phyloP scores from a whole-genome alignment of 2,329 filamentous ascomycete species.

The Dothistroma pini region DNA sequence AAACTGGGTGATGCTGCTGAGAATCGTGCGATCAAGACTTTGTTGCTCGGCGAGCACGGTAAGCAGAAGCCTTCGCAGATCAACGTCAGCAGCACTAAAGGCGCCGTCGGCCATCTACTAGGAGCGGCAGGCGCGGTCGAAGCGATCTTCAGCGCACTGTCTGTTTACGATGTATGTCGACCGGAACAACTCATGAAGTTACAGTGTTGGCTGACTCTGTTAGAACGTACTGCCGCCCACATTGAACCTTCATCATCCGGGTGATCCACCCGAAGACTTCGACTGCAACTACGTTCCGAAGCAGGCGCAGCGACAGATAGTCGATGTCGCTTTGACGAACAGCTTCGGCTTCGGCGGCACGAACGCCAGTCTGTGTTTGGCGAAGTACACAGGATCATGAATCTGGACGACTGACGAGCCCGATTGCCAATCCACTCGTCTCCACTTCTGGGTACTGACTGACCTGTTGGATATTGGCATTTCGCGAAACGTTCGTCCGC shows the following conservation, averaged over 20 bases:
- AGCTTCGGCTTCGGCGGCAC: slow-evolving; percentile 98
- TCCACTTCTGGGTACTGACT: too few relatives aligned
- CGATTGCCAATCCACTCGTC: too few relatives aligned
- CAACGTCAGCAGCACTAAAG: slow-evolving; percentile 90
- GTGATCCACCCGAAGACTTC: slow-evolving; percentile 57
- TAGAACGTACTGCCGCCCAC: slow-evolving; percentile 82
- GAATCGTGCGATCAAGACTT: slow-evolving; percentile 71
- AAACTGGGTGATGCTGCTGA: slow-evolving; percentile 82
- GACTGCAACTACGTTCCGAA: slow-evolving; percentile 83
- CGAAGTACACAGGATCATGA: slow-evolving; percentile 35
- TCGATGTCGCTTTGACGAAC: slow-evolving; percentile 80
- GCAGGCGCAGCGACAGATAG: slow-evolving; percentile 62
- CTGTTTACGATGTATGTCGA: slow-evolving; percentile 67
- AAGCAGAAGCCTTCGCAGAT: slow-evolving; percentile 59
- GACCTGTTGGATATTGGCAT: too few relatives aligned
- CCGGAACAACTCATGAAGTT: slow-evolving; percentile 2
- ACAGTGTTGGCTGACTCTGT: slow-evolving; percentile 6
- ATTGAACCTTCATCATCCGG: slow-evolving; percentile 68
- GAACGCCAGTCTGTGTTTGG: slow-evolving; percentile 84
- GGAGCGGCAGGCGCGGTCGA: slow-evolving; percentile 90
- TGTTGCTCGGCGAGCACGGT: slow-evolving; percentile 73
- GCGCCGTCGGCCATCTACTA: slow-evolving; percentile 84
- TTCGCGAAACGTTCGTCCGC: too few relatives aligned
- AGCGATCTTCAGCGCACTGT: slow-evolving; percentile 77
- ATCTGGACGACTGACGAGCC: background rate